These are phyloP conservation scores for Pseudocercospora fuligena DNA, from an alignment of 2,329 filamentous ascomycete species.

Conservation along the genomic window DNA sequence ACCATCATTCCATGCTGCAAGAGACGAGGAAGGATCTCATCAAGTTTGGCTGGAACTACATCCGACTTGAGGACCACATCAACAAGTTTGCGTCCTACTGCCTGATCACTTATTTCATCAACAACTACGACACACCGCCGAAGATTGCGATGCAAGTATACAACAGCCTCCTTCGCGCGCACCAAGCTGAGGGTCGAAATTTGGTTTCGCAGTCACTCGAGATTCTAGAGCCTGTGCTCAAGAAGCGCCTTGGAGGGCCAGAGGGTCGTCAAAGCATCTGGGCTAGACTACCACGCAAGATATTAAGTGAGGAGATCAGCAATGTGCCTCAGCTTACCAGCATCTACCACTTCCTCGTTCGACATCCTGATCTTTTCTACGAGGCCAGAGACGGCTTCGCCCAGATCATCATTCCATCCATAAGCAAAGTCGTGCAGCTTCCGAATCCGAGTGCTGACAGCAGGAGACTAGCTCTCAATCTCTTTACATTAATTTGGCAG, in stretches of 20 bases:
- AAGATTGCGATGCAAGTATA: slow-evolving; percentile 98
- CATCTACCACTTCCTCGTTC: slow-evolving; percentile 95
- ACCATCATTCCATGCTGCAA: slow-evolving; percentile 84
- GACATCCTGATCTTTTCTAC: slow-evolving; percentile 91
- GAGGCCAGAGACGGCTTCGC: slow-evolving; percentile 92
- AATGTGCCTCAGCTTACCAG: slow-evolving; percentile 95
- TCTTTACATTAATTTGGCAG: slow-evolving; percentile 87
- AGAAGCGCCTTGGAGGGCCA: slow-evolving; percentile 75
- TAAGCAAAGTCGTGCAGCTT: slow-evolving; percentile 84
- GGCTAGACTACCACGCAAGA: slow-evolving; percentile 87
- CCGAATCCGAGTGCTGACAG: slow-evolving; percentile 87
- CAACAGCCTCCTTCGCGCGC: slow-evolving; percentile 84
- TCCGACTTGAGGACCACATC: slow-evolving; percentile 96
- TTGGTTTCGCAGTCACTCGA: slow-evolving; percentile 94
- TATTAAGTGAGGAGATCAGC: slow-evolving; percentile 89
- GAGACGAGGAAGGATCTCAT: slow-evolving; percentile 97
- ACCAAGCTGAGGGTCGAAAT: slow-evolving; percentile 90
- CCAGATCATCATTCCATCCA: slow-evolving; percentile 81
- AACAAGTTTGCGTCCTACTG: slow-evolving; percentile 99
- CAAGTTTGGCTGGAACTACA: slow-evolving; percentile 99
- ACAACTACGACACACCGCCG: slow-evolving; percentile 90
- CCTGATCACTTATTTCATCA: slow-evolving; percentile 96
- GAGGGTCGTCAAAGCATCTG: slow-evolving; percentile 79
- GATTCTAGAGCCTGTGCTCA: slow-evolving; percentile 90
- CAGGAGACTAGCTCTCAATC: slow-evolving; percentile 85